A percentile compares a stretch with the other conserved stretches of the same genome.
Conservation (phyloP, 768 basidiomycete species). For the Obba rivulosa region DNA sequence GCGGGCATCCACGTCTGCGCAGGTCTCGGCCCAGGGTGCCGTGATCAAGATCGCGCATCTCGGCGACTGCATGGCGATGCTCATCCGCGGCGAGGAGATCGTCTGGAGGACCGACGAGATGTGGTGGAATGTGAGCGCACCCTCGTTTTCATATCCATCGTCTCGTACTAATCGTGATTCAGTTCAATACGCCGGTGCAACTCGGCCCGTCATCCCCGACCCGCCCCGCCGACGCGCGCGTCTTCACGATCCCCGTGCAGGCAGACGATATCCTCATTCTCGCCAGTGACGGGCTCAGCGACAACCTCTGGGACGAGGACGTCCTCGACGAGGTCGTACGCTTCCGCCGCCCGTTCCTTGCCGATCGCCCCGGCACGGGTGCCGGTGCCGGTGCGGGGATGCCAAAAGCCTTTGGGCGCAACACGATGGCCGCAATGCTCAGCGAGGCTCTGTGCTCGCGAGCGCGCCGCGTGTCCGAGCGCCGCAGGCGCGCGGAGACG, state of each 20-base stretch:
- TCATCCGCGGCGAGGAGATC: constrained; percentile 74
- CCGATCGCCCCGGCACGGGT: neutral
- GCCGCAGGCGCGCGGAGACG: constrained; percentile 22
- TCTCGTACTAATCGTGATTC: constrained; percentile 28
- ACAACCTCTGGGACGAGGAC: constrained; percentile 88
- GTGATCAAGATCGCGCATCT: constrained; percentile 80
- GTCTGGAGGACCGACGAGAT: constrained; percentile 89
- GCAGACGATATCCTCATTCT: constrained; percentile 76
- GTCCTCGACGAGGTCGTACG: constrained; percentile 74
- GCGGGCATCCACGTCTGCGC: constrained; percentile 19
- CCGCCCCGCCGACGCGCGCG: constrained; percentile 61
- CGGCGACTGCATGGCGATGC: constrained; percentile 84
- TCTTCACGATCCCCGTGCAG: constrained; percentile 63
- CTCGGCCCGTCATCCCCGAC: constrained; percentile 59
- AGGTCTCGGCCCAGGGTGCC: constrained; percentile 42
- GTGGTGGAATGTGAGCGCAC: constrained; percentile 71
- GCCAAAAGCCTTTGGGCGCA: constrained; percentile 31
- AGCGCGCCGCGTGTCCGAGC: constrained; percentile 63
- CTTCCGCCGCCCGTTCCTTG: constrained; percentile 39
- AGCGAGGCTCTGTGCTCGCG: constrained; percentile 79
- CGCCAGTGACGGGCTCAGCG: constrained; percentile 75
- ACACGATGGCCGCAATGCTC: constrained; percentile 62
- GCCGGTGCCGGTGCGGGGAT: neutral
- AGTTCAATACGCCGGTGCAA: constrained; percentile 63
- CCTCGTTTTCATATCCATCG: neutral